Conservation (phyloP, 495 filamentous ascomycete genomes). For the Rostrohypoxylon terebratum region DNA sequence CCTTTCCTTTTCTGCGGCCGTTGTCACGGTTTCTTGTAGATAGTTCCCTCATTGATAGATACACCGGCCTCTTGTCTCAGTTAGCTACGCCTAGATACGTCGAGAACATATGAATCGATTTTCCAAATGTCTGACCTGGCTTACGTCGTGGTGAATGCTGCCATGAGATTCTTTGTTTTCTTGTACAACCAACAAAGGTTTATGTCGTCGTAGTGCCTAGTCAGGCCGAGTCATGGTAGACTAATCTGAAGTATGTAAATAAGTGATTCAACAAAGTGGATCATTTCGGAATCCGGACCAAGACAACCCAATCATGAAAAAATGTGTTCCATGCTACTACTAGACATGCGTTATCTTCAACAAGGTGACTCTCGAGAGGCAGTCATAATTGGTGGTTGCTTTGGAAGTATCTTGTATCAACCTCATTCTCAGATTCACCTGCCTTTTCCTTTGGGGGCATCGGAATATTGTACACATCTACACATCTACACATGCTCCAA, state of each 20-base stretch:
- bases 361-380: too few relatives aligned
- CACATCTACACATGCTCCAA: not conserved
- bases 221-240: not conserved
- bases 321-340: too few relatives aligned
- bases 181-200: not conserved
- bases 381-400: too few relatives aligned
- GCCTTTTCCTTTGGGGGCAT: not conserved
- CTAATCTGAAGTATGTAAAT: not conserved
- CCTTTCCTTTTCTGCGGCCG: slow-evolving; percentile 32
- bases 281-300: not conserved
- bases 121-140: not conserved
- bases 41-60: slow-evolving; percentile 38
- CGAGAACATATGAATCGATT: slow-evolving; percentile 32
- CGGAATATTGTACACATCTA: not conserved
- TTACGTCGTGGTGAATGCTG: not conserved
- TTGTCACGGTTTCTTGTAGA: slow-evolving; percentile 42
- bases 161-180: not conserved
- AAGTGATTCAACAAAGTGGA: not conserved
- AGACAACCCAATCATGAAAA: not conserved
- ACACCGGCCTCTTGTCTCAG: slow-evolving; percentile 23
- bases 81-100: slow-evolving; percentile 37
- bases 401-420: too few relatives aligned
- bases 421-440: too few relatives aligned
- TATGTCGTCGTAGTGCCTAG: not conserved
- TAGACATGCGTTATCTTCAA: too few relatives aligned